Base-by-base conservation (phyloP, 495 filamentous ascomycete genomes). In the Penicillium fimorum region DNA sequence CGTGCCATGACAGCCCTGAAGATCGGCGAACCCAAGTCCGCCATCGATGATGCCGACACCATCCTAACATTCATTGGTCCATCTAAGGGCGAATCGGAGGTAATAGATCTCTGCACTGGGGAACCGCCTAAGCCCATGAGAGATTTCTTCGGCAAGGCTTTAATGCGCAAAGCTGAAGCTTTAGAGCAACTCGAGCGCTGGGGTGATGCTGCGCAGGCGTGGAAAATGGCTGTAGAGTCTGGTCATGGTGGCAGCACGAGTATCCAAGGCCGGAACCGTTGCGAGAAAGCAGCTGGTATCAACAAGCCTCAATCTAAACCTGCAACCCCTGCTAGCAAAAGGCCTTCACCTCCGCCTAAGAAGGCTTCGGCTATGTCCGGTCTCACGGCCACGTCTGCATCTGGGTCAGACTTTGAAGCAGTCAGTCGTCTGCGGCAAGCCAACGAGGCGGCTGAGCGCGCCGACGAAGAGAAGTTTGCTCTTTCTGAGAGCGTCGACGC, bases 161-260 rank as follows among this genome's bases (percentile, higher is more conserved):
- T 96, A 41, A 92, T 87, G 70, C 87, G 95, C 53, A 97, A 97
- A 76, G 94, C 95, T 13, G 95, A 97, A 70, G 93, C 89, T 2
- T 79, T 97, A 29, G 94, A 98, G 73, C 89, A 97, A 62, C 85
- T 98, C 65, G 94, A 98, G 75, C 88, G 88, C 66, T 98, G 94
- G 93, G 66, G 71, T 2, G 92, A 97, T 29, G 95, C 94, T 4
- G 85, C 82, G 0, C 76, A 81, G 18, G 81, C 86, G 0, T 98
- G 94, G 94, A 85, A 85, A 58, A 74, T 81, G 22, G 91, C 90
- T 25, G 88, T 97, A 15, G 89, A 94, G 69, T 83, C 84, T 5
- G 89, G 91, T 7, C 82, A 95, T 8, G 92, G 94, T 37, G 93
- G 90, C 29, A 76, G 87, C 32, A 85, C 86, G 7, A 92, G 91